Evolutionary conservation across 208 protist genomes (phyloP).

Genomic region (Trypanosoma mega): DNA sequence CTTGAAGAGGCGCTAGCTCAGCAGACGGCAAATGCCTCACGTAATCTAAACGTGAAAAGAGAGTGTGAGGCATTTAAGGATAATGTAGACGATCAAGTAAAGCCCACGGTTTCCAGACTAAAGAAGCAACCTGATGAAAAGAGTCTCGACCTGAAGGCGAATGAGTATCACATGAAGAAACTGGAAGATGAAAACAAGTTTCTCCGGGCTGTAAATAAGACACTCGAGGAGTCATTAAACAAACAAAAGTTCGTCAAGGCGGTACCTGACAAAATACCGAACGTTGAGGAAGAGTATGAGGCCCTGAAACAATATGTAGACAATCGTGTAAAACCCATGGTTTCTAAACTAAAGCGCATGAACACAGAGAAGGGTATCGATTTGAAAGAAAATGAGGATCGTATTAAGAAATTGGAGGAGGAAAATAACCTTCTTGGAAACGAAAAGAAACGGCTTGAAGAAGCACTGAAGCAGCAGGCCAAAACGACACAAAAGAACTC

Average conservation of each 20-base stretch:
- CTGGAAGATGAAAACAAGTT: neutral
- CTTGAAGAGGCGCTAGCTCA: neutral
- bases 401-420: neutral
- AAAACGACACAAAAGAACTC: too few relatives aligned
- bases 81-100: too few relatives aligned
- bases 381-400: neutral
- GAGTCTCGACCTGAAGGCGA: neutral
- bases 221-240: neutral
- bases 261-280: neutral
- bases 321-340: constrained; percentile 1
- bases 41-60: neutral
- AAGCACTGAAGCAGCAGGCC: too few relatives aligned
- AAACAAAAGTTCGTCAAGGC: neutral
- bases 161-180: neutral
- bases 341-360: constrained; percentile 4
- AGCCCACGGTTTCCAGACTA: too few relatives aligned
- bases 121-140: too few relatives aligned
- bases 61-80: neutral
- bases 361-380: constrained; percentile 12
- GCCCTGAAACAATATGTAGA: constrained; percentile 3
- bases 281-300: constrained; percentile 18
- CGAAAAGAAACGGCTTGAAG: neutral
- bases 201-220: neutral
- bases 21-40: neutral
- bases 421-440: neutral